Evolutionary conservation across 2,329 filamentous ascomycete genomes (phyloP).

Genomic region (Nannizziopsis barbatae): DNA sequence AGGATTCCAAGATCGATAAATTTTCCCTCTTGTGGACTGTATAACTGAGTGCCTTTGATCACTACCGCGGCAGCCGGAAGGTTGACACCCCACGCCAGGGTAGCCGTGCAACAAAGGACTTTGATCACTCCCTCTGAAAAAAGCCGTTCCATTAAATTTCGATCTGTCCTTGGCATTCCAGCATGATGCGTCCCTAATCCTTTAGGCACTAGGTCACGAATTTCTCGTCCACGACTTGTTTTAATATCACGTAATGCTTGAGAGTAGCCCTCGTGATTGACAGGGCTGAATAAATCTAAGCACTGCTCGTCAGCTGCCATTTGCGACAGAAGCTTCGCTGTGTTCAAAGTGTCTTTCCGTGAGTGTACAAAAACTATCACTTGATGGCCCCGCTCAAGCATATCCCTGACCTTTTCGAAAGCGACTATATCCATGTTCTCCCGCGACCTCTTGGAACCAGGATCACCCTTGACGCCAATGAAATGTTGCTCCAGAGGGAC

Average conservation of each 20-base stretch:
- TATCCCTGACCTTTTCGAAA: conserved; percentile 89
- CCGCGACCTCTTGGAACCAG: conserved; percentile 65
- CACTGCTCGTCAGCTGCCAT: conserved; percentile 74
- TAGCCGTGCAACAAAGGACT: conserved; percentile 95
- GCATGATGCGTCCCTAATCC: conserved; percentile 94
- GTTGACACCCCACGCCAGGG: conserved; percentile 97
- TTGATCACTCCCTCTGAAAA: conserved; percentile 89
- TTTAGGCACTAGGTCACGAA: conserved; percentile 79
- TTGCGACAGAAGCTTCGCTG: conserved; percentile 73
- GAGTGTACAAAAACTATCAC: conserved; percentile 99
- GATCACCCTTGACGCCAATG: conserved; percentile 64
- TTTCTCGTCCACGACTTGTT: conserved; percentile 69
- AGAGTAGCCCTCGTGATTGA: conserved; percentile 65
- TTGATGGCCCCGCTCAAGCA: conserved; percentile 86
- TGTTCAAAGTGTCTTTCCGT: conserved; percentile 81
- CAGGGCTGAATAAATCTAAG: conserved; percentile 72
- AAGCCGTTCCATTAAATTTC: conserved; percentile 88
- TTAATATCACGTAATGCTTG: conserved; percentile 75
- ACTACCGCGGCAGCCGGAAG: conserved; percentile 91
- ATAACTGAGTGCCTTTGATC: conserved; percentile 96
- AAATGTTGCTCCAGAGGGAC: conserved; percentile 97
- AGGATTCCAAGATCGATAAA: conserved; percentile 94
- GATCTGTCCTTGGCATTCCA: conserved; percentile 86
- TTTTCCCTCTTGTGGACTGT: conserved; percentile 91
- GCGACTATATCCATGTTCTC: conserved; percentile 81